Conservation (phyloP, 768 basidiomycete species). For the Termitomyces sp. region DNA sequence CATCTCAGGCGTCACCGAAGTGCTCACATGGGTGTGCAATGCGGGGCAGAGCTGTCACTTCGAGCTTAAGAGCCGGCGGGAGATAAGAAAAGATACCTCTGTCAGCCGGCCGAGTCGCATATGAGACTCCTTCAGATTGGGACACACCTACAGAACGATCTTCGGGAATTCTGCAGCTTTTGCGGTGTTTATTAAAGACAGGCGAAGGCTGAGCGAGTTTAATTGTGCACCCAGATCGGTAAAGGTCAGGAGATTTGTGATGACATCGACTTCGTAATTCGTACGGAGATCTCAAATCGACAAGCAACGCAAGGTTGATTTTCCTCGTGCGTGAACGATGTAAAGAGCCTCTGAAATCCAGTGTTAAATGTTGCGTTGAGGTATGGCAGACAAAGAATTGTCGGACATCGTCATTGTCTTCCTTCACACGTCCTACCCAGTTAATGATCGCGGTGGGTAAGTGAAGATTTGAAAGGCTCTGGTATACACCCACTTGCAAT, state of each 20-base stretch:
- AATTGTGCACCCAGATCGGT: slow-evolving; percentile 1
- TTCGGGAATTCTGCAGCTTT: slow-evolving; percentile 3
- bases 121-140: slow-evolving; percentile 6
- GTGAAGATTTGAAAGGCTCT: not conserved
- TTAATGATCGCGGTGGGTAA: slow-evolving; percentile 4
- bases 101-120: slow-evolving; percentile 1
- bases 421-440: slow-evolving; percentile 3
- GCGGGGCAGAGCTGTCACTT: slow-evolving; percentile 5
- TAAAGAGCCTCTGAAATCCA: slow-evolving; percentile 4
- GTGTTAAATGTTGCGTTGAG: slow-evolving; percentile 3
- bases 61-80: slow-evolving; percentile 3
- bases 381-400: not conserved
- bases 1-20: slow-evolving; percentile 2
- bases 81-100: slow-evolving; percentile 4
- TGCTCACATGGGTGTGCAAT: slow-evolving; percentile 3
- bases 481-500: slow-evolving; percentile 1
- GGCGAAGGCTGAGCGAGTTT: not conserved
- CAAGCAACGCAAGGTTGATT: slow-evolving; percentile 1
- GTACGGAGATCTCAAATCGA: slow-evolving; percentile 4
- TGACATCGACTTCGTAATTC: slow-evolving; percentile 3
- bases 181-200: slow-evolving; percentile 1
- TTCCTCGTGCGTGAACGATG: slow-evolving; percentile 2
- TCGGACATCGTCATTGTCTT: not conserved
- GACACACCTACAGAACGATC: slow-evolving; percentile 1
- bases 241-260: not conserved